A percentile compares a stretch with the other conserved stretches of the same genome.
These are phyloP conservation scores for Eucalyptus sideroxylon DNA, from an alignment of 345 rosid species.

Conservation along the genomic window DNA sequence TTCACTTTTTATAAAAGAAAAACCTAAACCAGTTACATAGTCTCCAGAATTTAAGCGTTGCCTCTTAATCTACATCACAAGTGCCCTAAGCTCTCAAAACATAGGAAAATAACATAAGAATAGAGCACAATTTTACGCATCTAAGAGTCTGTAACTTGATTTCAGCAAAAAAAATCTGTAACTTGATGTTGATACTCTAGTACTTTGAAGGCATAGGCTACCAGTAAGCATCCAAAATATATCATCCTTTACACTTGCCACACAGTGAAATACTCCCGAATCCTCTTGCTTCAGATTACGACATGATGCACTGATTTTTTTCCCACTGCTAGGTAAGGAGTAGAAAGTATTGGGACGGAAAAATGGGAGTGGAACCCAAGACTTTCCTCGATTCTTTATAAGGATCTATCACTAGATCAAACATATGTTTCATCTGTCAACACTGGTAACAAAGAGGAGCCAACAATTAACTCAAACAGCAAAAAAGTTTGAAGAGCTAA, in stretches of 20 bases:
- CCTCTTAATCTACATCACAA: not conserved
- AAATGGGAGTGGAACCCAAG: not conserved
- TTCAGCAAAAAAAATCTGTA: not conserved
- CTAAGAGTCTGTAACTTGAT: not conserved
- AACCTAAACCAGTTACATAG: not conserved
- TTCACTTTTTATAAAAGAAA: not conserved
- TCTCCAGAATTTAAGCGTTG: not conserved
- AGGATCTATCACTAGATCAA: not conserved
- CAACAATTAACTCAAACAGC: not conserved
- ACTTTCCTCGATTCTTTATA: not conserved
- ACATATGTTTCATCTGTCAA: not conserved
- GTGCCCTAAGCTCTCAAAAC: not conserved
- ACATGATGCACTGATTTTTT: not conserved
- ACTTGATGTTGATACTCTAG: not conserved
- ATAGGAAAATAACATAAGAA: not conserved
- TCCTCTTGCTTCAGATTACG: not conserved
- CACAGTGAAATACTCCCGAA: not conserved
- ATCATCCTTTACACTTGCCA: not conserved
- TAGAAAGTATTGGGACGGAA: not conserved
- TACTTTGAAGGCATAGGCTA: not conserved
- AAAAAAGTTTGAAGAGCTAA: not conserved
- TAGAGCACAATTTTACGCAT: not conserved
- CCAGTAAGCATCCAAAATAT: not conserved
- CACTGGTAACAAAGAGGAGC: not conserved
- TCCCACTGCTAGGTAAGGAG: not conserved